phyloP scores from a whole-genome alignment of 345 rosid genomes.

The Salix caprea region DNA sequence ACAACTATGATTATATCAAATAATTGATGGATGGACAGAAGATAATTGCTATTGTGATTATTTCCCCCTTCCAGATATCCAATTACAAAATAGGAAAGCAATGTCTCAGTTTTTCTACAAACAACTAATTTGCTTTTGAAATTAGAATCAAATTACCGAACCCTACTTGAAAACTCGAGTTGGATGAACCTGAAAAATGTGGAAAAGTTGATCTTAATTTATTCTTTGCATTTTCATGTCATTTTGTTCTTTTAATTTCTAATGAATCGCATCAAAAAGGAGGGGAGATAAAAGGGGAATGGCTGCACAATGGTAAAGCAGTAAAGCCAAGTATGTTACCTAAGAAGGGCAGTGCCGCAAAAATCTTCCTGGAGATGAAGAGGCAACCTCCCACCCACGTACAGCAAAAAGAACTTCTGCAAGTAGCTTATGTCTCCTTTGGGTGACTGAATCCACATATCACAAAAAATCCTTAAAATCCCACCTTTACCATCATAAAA shows the following conservation, averaged over 20 bases:
- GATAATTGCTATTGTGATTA: neutral
- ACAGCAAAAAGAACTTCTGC: conserved; percentile 80
- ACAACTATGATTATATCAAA: neutral
- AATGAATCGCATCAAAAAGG: no score
- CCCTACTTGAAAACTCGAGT: neutral
- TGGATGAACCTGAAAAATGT: neutral
- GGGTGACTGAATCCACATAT: conserved; percentile 54
- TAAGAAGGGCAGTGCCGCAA: conserved; percentile 89
- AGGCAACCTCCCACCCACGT: conserved; percentile 77
- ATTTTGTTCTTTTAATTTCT: no score
- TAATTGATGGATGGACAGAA: neutral
- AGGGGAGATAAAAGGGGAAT: no score
- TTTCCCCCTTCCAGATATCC: neutral
- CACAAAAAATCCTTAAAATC: neutral
- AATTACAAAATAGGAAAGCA: neutral
- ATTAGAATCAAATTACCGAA: neutral
- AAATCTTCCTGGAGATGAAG: conserved; percentile 93
- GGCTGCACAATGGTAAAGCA: neutral
- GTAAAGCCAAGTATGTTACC: conserved; percentile 34
- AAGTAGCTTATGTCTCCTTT: conserved; percentile 89
- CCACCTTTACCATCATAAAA: neutral
- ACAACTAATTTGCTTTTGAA: neutral
- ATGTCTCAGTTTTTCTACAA: neutral
- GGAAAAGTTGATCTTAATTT: no score
- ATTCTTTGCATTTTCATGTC: no score